Percentiles rank a stretch among this genome's conserved stretches.
Evolutionary conservation across 805 yeast species (phyloP).

Genomic region (Candida odintsovae): DNA sequence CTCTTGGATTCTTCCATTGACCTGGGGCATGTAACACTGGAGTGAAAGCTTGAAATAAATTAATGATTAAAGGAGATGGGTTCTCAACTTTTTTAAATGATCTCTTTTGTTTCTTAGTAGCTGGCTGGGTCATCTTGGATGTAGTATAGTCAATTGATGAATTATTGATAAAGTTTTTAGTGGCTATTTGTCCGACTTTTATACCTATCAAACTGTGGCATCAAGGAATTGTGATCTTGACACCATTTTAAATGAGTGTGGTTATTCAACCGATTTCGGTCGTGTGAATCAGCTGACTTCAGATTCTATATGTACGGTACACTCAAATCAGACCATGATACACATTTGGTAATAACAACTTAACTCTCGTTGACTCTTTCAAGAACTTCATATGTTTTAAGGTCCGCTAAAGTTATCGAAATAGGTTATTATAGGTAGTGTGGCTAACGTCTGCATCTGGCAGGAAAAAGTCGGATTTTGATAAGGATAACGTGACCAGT

Average conservation of each 20-base stretch:
- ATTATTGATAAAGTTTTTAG: neutral
- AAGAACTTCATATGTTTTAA: too few species aligned
- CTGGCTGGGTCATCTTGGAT: neutral
- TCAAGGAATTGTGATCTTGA: neutral
- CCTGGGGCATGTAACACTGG: slow-evolving; percentile 27
- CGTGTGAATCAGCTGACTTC: neutral
- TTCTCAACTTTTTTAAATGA: slow-evolving; percentile 5
- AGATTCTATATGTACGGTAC: neutral
- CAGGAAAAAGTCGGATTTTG: neutral
- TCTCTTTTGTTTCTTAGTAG: slow-evolving; percentile 1
- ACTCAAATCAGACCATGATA: neutral
- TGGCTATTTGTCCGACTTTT: neutral
- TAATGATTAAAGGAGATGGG: slow-evolving; percentile 26
- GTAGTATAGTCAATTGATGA: neutral
- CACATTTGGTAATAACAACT: neutral
- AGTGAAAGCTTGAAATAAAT: slow-evolving; percentile 33
- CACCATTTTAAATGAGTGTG: neutral
- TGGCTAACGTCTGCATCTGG: too few species aligned
- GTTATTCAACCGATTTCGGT: neutral
- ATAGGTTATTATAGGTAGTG: neutral
- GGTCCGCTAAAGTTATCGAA: neutral
- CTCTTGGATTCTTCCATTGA: slow-evolving; percentile 35
- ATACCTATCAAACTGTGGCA: neutral
- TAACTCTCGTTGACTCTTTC: too few species aligned
- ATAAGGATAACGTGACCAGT: neutral